These are phyloP conservation scores for Capsella rubella DNA, from an alignment of 441 rosid species.

Conservation along the genomic window DNA sequence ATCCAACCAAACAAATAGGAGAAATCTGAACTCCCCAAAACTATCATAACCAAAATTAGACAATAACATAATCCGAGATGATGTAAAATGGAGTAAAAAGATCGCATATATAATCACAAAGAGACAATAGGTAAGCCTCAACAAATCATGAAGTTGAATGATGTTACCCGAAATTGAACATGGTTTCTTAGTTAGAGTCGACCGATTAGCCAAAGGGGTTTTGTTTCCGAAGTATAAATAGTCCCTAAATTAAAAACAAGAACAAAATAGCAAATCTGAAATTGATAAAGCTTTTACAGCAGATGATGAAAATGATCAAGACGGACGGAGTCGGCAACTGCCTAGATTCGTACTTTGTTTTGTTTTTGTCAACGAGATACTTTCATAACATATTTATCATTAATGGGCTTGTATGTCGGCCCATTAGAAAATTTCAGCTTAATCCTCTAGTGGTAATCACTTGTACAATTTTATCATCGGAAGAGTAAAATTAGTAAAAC, in stretches of 20 bases:
- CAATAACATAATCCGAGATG: not conserved
- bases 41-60: not conserved
- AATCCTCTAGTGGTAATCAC: not conserved
- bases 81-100: not conserved
- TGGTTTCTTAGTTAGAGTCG: slow-evolving; percentile 40
- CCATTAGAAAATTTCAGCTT: not conserved
- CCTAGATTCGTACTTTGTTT: not conserved
- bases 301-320: not conserved
- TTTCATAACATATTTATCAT: too few species aligned
- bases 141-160: not conserved
- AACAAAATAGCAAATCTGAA: too few species aligned
- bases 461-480: not conserved
- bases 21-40: not conserved
- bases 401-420: slow-evolving; percentile 13
- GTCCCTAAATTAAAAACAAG: too few species aligned
- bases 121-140: too few species aligned
- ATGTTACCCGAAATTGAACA: slow-evolving; percentile 86
- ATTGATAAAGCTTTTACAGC: too few species aligned
- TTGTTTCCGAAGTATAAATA: not conserved
- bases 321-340: not conserved
- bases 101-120: too few species aligned
- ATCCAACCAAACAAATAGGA: not conserved
- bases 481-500: not conserved
- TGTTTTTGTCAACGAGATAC: not conserved
- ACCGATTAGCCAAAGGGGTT: slow-evolving; percentile 26